These are phyloP conservation scores for Nitzschia sp. DNA, from an alignment of 108 stramenopile genomes.

Conservation along the genomic window DNA sequence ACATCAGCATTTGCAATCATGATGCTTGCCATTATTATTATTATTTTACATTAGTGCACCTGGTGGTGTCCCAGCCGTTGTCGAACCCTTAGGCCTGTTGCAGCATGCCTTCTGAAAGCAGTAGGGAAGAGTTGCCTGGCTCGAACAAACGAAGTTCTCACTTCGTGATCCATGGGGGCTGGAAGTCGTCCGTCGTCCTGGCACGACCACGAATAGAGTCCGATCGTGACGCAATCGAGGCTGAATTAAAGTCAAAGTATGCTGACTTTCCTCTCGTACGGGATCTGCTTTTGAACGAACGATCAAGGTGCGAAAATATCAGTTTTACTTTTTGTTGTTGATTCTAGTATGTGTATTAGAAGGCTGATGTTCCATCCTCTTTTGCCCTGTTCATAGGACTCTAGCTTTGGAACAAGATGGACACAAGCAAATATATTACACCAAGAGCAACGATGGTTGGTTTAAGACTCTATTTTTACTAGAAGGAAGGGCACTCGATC, in stretches of 20 bases:
- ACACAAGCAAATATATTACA: conserved; percentile 22
- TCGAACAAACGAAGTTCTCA: conserved; percentile 1
- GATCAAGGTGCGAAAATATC: background rate
- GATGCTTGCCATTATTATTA: no score
- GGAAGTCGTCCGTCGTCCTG: background rate
- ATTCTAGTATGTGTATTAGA: background rate
- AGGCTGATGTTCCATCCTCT: no score
- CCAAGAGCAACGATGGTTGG: conserved; percentile 45
- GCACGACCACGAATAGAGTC: background rate
- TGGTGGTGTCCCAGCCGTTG: no score
- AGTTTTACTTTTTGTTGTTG: no score
- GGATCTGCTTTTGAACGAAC: conserved; percentile 2
- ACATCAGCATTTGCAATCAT: background rate
- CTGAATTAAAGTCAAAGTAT: background rate
- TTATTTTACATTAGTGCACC: no score
- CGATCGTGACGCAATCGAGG: background rate
- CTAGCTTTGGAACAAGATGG: conserved; percentile 26
- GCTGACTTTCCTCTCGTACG: conserved; percentile 1
- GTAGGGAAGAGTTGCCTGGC: no score
- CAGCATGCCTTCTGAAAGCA: no score
- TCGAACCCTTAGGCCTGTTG: no score
- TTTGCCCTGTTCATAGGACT: no score
- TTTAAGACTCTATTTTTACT: conserved; percentile 19
- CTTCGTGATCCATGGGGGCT: conserved; percentile 1
- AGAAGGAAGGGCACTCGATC: conserved; percentile 43